phyloP scores from a whole-genome alignment of 805 yeast genomes.

The Teunomyces panamensis region DNA sequence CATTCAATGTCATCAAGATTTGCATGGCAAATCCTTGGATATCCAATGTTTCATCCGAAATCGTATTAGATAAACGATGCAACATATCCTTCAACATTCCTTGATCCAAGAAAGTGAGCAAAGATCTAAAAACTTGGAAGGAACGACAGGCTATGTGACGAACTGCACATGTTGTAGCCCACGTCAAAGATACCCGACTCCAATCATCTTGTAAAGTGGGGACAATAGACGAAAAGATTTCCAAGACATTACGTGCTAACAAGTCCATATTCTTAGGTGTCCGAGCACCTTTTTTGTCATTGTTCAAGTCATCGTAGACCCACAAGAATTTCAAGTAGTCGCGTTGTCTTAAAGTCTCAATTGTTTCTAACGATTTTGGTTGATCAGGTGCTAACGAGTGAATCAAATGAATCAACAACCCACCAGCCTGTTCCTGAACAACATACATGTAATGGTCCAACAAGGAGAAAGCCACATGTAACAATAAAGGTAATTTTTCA shows the following conservation, averaged over 20 bases:
- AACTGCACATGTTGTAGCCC: conserved; percentile 98
- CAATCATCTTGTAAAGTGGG: conserved; percentile 71
- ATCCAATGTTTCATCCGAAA: conserved; percentile 83
- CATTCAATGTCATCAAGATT: conserved; percentile 91
- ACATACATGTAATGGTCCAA: conserved; percentile 83
- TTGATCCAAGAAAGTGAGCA: conserved; percentile 78
- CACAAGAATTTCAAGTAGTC: conserved; percentile 53
- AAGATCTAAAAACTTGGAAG: conserved; percentile 85
- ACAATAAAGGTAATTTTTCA: conserved; percentile 61
- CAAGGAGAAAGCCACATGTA: conserved; percentile 77
- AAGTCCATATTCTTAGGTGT: conserved; percentile 85
- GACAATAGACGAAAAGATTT: conserved; percentile 47
- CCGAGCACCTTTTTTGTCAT: conserved; percentile 71
- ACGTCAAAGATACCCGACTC: conserved; percentile 76
- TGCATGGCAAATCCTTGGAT: conserved; percentile 98
- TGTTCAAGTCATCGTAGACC: conserved; percentile 82
- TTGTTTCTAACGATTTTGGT: conserved; percentile 54
- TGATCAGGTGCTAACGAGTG: conserved; percentile 58
- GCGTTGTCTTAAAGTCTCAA: conserved; percentile 53
- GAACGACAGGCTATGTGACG: conserved; percentile 96
- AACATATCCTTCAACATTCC: conserved; percentile 91
- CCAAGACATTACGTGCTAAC: conserved; percentile 60
- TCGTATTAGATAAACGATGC: conserved; percentile 87
- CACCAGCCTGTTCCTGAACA: conserved; percentile 82
- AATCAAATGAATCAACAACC: conserved; percentile 68